Evolutionary conservation across 2,329 filamentous ascomycete species (phyloP).

Genomic region (Dothiorella sarmentorum): DNA sequence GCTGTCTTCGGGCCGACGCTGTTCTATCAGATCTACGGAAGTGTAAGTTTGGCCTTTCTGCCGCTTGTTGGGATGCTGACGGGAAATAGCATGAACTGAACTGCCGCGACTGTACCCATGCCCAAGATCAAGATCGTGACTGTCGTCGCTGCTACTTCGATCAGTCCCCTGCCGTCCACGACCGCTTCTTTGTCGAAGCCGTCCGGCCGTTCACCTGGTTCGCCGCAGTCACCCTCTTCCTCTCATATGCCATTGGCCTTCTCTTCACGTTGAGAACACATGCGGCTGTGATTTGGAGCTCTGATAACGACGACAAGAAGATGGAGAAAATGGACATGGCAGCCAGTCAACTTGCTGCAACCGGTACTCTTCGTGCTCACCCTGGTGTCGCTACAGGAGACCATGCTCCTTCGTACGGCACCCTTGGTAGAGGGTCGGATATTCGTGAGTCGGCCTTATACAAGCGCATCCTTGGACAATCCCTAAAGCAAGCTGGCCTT

Average conservation of each 20-base stretch:
- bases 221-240: constrained; percentile 77
- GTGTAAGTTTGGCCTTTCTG: constrained; percentile 49
- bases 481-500: constrained; percentile 77
- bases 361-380: constrained; percentile 24
- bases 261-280: constrained; percentile 96
- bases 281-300: constrained; percentile 95
- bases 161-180: constrained; percentile 76
- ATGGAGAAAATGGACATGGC: constrained; percentile 37
- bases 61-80: constrained; percentile 33
- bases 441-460: constrained; percentile 87
- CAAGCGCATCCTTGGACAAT: constrained; percentile 89
- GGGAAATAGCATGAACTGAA: constrained; percentile 74
- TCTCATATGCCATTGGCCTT: constrained; percentile 89
- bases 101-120: constrained; percentile 62
- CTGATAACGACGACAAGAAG: constrained; percentile 58
- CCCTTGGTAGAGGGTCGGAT: constrained; percentile 22
- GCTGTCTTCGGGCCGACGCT: constrained; percentile 92
- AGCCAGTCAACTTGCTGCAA: constrained; percentile 33
- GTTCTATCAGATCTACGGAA: constrained; percentile 98
- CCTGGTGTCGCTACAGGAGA: constrained; percentile 8
- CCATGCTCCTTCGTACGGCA: constrained; percentile 25
- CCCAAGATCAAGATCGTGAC: constrained; percentile 55
- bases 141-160: constrained; percentile 94
- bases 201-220: constrained; percentile 93
- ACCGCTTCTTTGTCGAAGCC: constrained; percentile 85